phyloP scores from a whole-genome alignment of 352 stramenopile species.

The Phytophthora pisi region DNA sequence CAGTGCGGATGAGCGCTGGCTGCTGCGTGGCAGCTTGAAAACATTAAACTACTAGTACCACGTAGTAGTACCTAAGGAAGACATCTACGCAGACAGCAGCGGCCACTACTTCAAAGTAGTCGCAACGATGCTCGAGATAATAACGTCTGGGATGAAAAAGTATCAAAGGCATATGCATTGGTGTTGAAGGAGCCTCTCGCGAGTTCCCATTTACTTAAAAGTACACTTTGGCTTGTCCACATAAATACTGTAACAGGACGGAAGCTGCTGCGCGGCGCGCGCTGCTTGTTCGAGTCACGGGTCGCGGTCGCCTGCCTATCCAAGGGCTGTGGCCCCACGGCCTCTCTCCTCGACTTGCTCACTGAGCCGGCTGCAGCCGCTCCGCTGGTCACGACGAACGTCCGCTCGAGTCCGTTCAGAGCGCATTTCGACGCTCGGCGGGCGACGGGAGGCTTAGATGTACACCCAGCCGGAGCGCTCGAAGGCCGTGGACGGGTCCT shows the following conservation, averaged over 20 bases:
- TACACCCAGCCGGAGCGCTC: conserved; percentile 78
- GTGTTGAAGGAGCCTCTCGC: conserved; percentile 13
- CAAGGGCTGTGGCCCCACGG: neutral
- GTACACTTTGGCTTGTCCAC: conserved; percentile 36
- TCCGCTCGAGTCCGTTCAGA: conserved; percentile 12
- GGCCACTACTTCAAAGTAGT: neutral
- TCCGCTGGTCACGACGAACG: conserved; percentile 10
- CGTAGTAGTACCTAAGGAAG: too few species aligned
- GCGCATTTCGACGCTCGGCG: neutral
- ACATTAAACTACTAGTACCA: too few species aligned
- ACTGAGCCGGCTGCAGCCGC: neutral
- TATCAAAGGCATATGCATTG: conserved; percentile 22
- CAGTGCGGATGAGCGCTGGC: too few species aligned
- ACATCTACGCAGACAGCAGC: neutral
- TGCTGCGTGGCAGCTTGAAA: too few species aligned
- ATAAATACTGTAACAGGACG: conserved; percentile 40
- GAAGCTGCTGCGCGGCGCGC: neutral
- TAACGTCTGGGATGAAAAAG: neutral
- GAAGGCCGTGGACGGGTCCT: conserved; percentile 72
- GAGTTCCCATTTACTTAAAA: conserved; percentile 27
- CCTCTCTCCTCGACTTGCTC: neutral
- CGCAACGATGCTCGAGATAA: neutral
- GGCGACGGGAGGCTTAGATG: conserved; percentile 48
- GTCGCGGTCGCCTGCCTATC: neutral
- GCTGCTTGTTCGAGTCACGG: neutral